These are phyloP conservation scores for Stephanodiscus minutulus DNA, from an alignment of 108 stramenopile species.

Conservation along the genomic window DNA sequence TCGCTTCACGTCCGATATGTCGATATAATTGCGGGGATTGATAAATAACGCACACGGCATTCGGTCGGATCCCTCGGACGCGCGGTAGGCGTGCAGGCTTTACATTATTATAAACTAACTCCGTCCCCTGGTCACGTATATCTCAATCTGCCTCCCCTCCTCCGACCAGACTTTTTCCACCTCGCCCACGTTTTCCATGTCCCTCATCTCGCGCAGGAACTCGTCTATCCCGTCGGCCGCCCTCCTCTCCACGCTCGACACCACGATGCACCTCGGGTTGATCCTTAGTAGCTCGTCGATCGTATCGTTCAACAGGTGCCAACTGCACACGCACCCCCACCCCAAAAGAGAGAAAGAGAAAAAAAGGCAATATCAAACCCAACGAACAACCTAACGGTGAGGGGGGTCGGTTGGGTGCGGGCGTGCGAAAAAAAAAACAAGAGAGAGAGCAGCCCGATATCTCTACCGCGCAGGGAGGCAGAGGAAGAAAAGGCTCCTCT, in stretches of 20 bases:
- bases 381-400: no score
- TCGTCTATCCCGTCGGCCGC: conserved; percentile 67
- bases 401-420: no score
- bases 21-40: no score
- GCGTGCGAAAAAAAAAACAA: background rate
- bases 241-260: conserved; percentile 80
- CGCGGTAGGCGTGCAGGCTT: no score
- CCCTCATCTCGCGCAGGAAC: conserved; percentile 52
- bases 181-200: conserved; percentile 22
- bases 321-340: no score
- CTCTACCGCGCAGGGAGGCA: background rate
- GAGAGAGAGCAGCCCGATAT: background rate
- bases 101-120: no score
- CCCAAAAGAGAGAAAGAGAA: no score
- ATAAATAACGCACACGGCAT: no score
- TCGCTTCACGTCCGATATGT: no score
- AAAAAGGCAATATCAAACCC: no score
- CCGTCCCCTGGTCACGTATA: conserved; percentile 17
- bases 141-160: conserved; percentile 31
- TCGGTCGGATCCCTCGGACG: no score
- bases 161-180: conserved; percentile 46
- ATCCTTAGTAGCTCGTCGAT: conserved; percentile 12
- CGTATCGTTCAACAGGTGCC: no score
- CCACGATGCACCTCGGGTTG: conserved; percentile 57
- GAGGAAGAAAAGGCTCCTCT: background rate